Evolutionary conservation across 768 basidiomycete species (phyloP).

Genomic region (Chalciporus piperatus): DNA sequence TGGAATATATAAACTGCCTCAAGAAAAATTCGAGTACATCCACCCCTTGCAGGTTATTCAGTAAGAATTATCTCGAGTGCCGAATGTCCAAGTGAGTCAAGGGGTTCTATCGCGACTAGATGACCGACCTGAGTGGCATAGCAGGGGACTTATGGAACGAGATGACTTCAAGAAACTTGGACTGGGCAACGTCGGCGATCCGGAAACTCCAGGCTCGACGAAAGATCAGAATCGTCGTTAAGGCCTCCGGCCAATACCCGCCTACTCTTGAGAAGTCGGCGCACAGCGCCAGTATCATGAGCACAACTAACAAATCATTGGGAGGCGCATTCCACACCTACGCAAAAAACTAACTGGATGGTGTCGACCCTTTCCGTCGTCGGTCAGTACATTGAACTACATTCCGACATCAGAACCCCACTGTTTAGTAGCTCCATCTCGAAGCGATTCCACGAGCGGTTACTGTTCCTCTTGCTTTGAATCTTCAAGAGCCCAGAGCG

Average conservation of each 20-base stretch:
- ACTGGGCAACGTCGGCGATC: slow-evolving; percentile 49
- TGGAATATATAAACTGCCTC: slow-evolving; percentile 75
- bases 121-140: background rate
- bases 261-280: background rate
- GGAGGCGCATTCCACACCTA: background rate
- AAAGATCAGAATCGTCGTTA: slow-evolving; percentile 6
- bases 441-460: too few relatives aligned
- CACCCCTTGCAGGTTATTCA: slow-evolving; percentile 68
- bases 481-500: too few relatives aligned
- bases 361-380: too few relatives aligned
- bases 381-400: too few relatives aligned
- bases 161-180: slow-evolving; percentile 89
- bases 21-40: slow-evolving; percentile 69
- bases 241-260: background rate
- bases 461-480: too few relatives aligned
- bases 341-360: too few relatives aligned
- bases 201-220: slow-evolving; percentile 1
- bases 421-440: too few relatives aligned
- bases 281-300: too few relatives aligned
- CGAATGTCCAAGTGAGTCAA: slow-evolving; percentile 78
- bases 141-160: slow-evolving; percentile 83
- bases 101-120: slow-evolving; percentile 1
- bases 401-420: too few relatives aligned
- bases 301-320: background rate
- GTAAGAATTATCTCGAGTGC: slow-evolving; percentile 81